Evolutionary conservation across 2,329 filamentous ascomycete species (phyloP).

Genomic region (Aureobasidium lini): DNA sequence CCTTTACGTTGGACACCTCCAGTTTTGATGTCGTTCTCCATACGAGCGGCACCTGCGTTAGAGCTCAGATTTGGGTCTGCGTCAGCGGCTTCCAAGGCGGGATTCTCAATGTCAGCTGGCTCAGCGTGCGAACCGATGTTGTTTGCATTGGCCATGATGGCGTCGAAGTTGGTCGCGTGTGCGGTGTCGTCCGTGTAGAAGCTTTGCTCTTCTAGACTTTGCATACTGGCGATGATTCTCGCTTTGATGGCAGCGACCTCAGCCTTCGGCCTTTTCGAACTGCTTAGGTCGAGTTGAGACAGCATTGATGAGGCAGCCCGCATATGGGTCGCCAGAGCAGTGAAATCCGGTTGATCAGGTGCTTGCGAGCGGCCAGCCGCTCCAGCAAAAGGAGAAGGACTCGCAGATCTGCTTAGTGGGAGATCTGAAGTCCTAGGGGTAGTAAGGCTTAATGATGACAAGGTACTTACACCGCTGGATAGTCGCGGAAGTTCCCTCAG

Average conservation of each 20-base stretch:
- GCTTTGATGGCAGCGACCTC: constrained; percentile 78
- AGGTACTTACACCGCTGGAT: constrained; percentile 55
- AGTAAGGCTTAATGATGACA: constrained; percentile 52
- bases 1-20: constrained; percentile 73
- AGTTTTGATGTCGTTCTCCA: constrained; percentile 86
- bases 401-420: constrained; percentile 60
- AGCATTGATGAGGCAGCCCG: constrained; percentile 81
- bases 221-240: constrained; percentile 87
- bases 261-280: constrained; percentile 68
- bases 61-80: constrained; percentile 48
- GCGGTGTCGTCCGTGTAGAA: constrained; percentile 65
- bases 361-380: constrained; percentile 48
- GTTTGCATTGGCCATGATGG: constrained; percentile 68
- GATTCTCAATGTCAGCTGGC: constrained; percentile 49
- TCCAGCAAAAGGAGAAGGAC: constrained; percentile 56
- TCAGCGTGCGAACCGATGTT: constrained; percentile 43
- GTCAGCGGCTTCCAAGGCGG: constrained; percentile 30
- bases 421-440: constrained; percentile 65
- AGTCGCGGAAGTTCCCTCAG: constrained; percentile 42
- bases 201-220: constrained; percentile 76
- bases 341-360: constrained; percentile 70
- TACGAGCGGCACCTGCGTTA: constrained; percentile 68
- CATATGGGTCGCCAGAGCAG: constrained; percentile 79
- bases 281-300: constrained; percentile 71
- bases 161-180: constrained; percentile 67